Evolutionary conservation across 495 filamentous ascomycete genomes (phyloP).

Genomic region (Aspergillus incahuasiensis): DNA sequence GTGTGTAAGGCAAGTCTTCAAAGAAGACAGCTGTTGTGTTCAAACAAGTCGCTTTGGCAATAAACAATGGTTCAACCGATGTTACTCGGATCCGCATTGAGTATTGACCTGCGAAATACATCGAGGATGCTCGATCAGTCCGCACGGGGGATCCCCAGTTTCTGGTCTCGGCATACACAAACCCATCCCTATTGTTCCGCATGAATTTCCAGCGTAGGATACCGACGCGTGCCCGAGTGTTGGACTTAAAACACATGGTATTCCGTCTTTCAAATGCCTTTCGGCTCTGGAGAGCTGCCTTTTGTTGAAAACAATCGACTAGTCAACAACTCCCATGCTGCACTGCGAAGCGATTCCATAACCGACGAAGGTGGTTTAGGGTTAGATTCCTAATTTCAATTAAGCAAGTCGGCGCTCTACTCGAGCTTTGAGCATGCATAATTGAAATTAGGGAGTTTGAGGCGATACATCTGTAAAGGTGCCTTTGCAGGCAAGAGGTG

Average conservation of each 20-base stretch:
- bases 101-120: constrained; percentile 14
- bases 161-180: constrained; percentile 25
- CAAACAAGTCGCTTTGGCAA: constrained; percentile 23
- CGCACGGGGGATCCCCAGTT: constrained; percentile 32
- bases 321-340: constrained; percentile 36
- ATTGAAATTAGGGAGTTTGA: constrained; percentile 21
- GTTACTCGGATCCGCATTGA: constrained; percentile 12
- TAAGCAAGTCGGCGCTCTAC: constrained; percentile 13
- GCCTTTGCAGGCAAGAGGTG: constrained; percentile 29
- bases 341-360: constrained; percentile 34
- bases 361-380: constrained; percentile 37
- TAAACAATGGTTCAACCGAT: constrained; percentile 17
- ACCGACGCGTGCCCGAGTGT: constrained; percentile 38
- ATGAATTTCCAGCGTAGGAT: constrained; percentile 40
- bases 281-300: constrained; percentile 38
- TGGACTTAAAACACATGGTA: constrained; percentile 37
- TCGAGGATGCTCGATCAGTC: constrained; percentile 31
- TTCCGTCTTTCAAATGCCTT: constrained; percentile 36
- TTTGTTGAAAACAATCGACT: constrained; percentile 32
- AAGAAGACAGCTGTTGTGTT: constrained; percentile 31
- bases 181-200: constrained; percentile 38
- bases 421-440: constrained; percentile 15
- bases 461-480: constrained; percentile 32
- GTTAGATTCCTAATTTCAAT: constrained; percentile 34
- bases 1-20: constrained; percentile 33